phyloP scores from a whole-genome alignment of 1,284 basidiomycete species.

The Ganoderma multipileum region DNA sequence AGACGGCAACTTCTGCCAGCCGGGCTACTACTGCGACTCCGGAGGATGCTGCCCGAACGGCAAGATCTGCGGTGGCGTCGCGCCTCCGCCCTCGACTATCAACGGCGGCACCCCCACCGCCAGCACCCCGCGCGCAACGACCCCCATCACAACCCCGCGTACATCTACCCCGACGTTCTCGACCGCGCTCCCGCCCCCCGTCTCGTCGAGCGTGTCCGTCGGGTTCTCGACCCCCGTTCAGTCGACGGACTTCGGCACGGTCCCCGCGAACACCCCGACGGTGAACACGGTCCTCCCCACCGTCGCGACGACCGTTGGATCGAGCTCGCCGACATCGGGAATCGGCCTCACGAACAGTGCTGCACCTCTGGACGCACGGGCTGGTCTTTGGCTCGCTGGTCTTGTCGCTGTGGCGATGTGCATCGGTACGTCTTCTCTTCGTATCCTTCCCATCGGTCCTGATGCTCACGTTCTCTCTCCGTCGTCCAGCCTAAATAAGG shows the following conservation, averaged over 20 bases:
- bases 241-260: neutral
- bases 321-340: neutral
- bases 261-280: neutral
- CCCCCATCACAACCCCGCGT: neutral
- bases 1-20: conserved; percentile 28
- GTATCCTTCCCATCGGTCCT: neutral
- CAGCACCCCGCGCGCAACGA: neutral
- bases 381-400: neutral
- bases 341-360: neutral
- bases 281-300: neutral
- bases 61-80: conserved; percentile 22
- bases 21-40: conserved; percentile 19
- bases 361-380: neutral
- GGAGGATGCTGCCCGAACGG: conserved; percentile 28
- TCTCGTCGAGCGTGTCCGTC: neutral
- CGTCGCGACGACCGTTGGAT: neutral
- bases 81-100: conserved; percentile 24
- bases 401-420: neutral
- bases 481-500: neutral
- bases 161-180: conserved; percentile 5
- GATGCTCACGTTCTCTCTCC: neutral
- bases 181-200: neutral
- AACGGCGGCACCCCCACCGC: conserved; percentile 7
- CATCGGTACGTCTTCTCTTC: neutral
- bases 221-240: neutral